Evolutionary conservation across 306 rosid genomes (phyloP).

Genomic region (Ceratonia siliqua): DNA sequence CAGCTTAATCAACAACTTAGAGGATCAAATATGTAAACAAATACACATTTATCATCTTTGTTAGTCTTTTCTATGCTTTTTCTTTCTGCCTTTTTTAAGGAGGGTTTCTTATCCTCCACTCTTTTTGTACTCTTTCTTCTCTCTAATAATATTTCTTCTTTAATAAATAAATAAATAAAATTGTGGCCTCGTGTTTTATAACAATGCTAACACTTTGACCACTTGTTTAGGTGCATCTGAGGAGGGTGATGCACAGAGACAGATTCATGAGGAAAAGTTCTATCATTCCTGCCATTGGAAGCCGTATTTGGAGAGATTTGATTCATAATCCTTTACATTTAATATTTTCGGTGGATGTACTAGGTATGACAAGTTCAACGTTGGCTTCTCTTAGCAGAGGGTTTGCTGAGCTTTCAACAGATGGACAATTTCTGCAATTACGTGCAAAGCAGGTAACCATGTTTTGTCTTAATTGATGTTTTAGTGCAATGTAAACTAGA

Average conservation of each 20-base stretch:
- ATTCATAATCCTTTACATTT: slow-evolving; percentile 95
- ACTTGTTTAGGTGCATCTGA: slow-evolving; percentile 78
- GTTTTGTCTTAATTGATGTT: slow-evolving; percentile 8
- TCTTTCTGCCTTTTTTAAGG: not conserved
- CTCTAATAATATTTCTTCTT: not conserved
- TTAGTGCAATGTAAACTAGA: slow-evolving; percentile 7
- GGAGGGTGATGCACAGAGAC: slow-evolving; percentile 94
- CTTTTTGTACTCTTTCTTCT: not conserved
- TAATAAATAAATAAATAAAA: too few species aligned
- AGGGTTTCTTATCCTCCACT: not conserved
- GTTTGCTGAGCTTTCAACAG: slow-evolving; percentile 96
- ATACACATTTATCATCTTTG: too few species aligned
- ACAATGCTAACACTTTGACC: slow-evolving; percentile 30
- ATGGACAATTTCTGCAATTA: slow-evolving; percentile 87
- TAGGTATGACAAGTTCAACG: slow-evolving; percentile 98
- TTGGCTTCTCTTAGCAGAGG: slow-evolving; percentile 93
- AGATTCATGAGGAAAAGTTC: slow-evolving; percentile 96
- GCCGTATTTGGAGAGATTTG: slow-evolving; percentile 94
- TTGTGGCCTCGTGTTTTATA: slow-evolving; percentile 2
- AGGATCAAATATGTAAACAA: too few species aligned
- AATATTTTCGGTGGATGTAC: slow-evolving; percentile 90
- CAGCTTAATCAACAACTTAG: too few species aligned
- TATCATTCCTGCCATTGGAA: slow-evolving; percentile 78
- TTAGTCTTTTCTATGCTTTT: not conserved
- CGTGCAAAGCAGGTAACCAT: slow-evolving; percentile 86